These are phyloP conservation scores for Hymenoscyphus linearis DNA, from an alignment of 2,329 filamentous ascomycete species.

Conservation along the genomic window DNA sequence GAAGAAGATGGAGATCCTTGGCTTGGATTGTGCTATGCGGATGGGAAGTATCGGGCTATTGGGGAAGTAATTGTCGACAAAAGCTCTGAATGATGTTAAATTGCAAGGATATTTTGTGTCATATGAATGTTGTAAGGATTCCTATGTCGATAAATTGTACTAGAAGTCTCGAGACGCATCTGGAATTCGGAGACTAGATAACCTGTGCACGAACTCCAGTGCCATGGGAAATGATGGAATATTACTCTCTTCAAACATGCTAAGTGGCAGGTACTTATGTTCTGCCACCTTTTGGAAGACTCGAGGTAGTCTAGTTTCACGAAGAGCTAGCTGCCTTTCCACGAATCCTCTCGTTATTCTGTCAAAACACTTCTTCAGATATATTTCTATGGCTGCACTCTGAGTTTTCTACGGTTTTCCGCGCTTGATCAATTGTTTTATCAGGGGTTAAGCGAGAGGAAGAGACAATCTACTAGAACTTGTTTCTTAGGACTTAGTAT, in stretches of 20 bases:
- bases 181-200: background rate
- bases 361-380: too few species aligned
- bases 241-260: background rate
- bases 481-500: too few species aligned
- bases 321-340: too few species aligned
- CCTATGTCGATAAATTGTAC: background rate
- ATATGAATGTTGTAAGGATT: background rate
- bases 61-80: constrained; percentile 3
- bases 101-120: background rate
- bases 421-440: too few species aligned
- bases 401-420: too few species aligned
- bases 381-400: too few species aligned
- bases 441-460: too few species aligned
- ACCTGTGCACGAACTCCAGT: background rate
- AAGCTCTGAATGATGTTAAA: background rate
- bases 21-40: constrained; percentile 15
- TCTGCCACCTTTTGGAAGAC: too few species aligned
- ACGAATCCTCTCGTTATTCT: too few species aligned
- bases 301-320: too few species aligned
- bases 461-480: too few species aligned
- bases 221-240: background rate
- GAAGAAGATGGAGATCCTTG: background rate
- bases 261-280: background rate
- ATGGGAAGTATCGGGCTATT: constrained; percentile 16
- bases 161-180: background rate